A percentile compares a stretch with the other conserved stretches of the same genome.
These are phyloP conservation scores for Wickerhamomyces pijperi DNA, from an alignment of 805 yeast species.

Conservation along the genomic window DNA sequence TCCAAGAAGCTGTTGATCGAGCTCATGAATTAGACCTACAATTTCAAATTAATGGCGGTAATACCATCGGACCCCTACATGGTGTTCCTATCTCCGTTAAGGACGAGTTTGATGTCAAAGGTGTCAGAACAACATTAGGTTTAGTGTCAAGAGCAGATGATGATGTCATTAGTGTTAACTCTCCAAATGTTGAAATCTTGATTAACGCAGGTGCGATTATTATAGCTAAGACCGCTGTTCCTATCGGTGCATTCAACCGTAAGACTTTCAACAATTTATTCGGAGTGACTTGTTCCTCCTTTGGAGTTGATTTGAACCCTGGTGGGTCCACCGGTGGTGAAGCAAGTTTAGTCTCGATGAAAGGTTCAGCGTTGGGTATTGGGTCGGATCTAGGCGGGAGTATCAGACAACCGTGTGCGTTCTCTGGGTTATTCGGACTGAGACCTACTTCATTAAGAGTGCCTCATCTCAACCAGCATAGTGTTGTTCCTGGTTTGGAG, in stretches of 20 bases:
- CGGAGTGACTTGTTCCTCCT: conserved; percentile 37
- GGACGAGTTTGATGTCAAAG: conserved; percentile 28
- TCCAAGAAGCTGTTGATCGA: conserved; percentile 43
- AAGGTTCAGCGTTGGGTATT: conserved; percentile 39
- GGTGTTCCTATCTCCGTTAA: conserved; percentile 59
- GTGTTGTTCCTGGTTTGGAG: conserved; percentile 17
- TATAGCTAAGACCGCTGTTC: conserved; percentile 42
- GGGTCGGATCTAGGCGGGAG: conserved; percentile 49
- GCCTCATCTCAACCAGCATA: conserved; percentile 19
- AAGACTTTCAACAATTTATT: conserved; percentile 34
- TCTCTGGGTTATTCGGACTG: conserved; percentile 29
- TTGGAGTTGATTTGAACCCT: conserved; percentile 29
- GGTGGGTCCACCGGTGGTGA: conserved; percentile 51
- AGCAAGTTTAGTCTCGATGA: conserved; percentile 32
- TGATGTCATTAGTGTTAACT: conserved; percentile 35
- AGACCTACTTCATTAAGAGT: conserved; percentile 36
- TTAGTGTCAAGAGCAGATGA: conserved; percentile 32
- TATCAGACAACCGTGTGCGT: conserved; percentile 36
- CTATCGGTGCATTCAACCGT: conserved; percentile 38
- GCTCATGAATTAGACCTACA: conserved; percentile 47
- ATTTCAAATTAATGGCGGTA: conserved; percentile 29
- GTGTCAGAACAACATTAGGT: conserved; percentile 39
- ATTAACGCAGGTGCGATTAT: conserved; percentile 40
- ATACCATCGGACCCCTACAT: conserved; percentile 52
- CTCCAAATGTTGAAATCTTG: conserved; percentile 29